Evolutionary conservation across 345 rosid genomes (phyloP).

Genomic region (Odontarrhena argentea): DNA sequence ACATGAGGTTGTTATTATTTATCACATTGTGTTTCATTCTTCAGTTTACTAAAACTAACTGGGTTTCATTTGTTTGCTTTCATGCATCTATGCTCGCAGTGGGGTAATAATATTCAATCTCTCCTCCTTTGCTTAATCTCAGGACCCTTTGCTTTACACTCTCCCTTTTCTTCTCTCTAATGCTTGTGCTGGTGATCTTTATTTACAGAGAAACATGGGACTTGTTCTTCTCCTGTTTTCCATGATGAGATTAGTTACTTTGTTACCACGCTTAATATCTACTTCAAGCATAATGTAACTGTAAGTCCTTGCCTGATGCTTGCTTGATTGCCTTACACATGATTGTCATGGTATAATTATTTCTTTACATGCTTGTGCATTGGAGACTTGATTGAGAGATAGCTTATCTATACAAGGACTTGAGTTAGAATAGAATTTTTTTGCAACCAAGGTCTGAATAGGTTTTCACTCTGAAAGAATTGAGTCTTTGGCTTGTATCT

Average conservation of each 20-base stretch:
- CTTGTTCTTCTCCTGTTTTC: conserved; percentile 80
- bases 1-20: conserved; percentile 68
- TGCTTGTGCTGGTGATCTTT: conserved; percentile 10
- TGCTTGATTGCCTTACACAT: too few relatives aligned
- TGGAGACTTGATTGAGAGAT: background rate
- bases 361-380: background rate
- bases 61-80: conserved; percentile 39
- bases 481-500: background rate
- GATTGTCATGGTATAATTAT: too few relatives aligned
- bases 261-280: conserved; percentile 64
- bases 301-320: conserved; percentile 50
- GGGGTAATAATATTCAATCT: conserved; percentile 70
- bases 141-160: conserved; percentile 2
- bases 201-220: conserved; percentile 90
- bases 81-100: conserved; percentile 56
- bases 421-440: background rate
- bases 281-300: conserved; percentile 82
- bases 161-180: conserved; percentile 9
- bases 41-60: conserved; percentile 43
- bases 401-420: background rate
- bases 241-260: conserved; percentile 82
- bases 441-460: background rate
- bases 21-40: background rate
- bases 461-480: background rate
- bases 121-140: conserved; percentile 20